Base-by-base conservation (phyloP, 2,329 filamentous ascomycete genomes). In the Periconia digitata region DNA sequence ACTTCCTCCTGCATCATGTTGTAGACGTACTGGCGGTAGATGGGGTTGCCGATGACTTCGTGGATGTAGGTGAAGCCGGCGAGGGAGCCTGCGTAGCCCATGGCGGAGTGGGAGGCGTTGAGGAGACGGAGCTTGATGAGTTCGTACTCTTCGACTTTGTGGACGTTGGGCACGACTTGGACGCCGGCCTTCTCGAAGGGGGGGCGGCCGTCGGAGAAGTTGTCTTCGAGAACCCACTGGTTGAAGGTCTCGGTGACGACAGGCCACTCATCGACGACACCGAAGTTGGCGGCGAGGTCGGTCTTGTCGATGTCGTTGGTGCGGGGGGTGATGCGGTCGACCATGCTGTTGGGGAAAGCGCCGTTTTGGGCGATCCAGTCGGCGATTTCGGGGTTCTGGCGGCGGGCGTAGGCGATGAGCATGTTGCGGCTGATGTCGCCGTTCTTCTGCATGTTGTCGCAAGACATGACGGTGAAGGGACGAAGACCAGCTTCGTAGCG, bases 391-490 rank as follows among this genome's bases (percentile, higher is more conserved):
- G 58, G 54, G 43, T 64, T 49, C 40, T 55, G 54, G 47, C 58
- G 60, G 21, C 53, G 53, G 20, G 59, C 60, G 27, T 62, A 64
- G 0, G 58, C 44, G 8, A 64, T 44, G 20, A 64, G 47, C 61
- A 64, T 63, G 39, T 59, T 56, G 27, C 60, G 58, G 44, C 55
- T 62, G 29, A 64, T 64, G 40, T 60, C 51, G 29, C 61, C 61
- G 46, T 64, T 64, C 52, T 60, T 62, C 54, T 62, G 58, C 60
- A 64, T 62, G 55, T 64, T 64, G 49, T 64, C 61, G 54, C 61
- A 64, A 17, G 61, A 64, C 47, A 64, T 50, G 35, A 64, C 61
- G 20, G 61, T 64, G 47, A 64, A 64, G 8, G 61, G 61, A 24
- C 54, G 56, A 27, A 64, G 44, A 39, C 61, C 61, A 35, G 61